Conservation (phyloP, 2,329 filamentous ascomycete species). For the Catunica adiposa region DNA sequence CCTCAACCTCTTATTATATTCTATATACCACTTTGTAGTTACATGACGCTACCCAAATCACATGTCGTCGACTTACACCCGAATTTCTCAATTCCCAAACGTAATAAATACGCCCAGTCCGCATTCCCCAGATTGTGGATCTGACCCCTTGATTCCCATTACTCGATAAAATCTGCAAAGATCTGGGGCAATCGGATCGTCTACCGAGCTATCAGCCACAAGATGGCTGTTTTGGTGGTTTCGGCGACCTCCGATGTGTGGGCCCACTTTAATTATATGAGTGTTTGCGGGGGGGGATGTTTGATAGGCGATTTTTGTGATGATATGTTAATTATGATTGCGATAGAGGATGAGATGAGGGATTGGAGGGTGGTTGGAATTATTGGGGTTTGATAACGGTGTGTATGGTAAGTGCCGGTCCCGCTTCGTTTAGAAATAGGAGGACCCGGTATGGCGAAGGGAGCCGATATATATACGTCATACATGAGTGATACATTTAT, state of each 20-base stretch:
- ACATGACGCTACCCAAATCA: not conserved
- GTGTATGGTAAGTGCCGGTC: too few species aligned
- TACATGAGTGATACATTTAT: too few species aligned
- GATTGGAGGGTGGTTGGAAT: too few species aligned
- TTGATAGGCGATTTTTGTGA: too few species aligned
- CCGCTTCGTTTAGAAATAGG: too few species aligned
- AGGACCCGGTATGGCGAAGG: too few species aligned
- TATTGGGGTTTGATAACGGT: too few species aligned
- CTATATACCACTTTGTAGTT: not conserved
- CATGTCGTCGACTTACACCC: not conserved
- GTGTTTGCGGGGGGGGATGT: not conserved
- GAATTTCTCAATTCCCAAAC: not conserved
- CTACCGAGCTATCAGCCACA: too few species aligned
- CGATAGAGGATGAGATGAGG: too few species aligned
- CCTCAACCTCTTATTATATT: not conserved
- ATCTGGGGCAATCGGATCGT: not conserved
- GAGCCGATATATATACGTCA: too few species aligned
- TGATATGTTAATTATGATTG: too few species aligned
- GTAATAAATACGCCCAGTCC: not conserved
- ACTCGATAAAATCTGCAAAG: conserved; percentile 7
- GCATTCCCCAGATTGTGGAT: not conserved
- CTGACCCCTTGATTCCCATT: not conserved
- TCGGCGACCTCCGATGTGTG: not conserved
- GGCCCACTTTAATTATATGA: too few species aligned
- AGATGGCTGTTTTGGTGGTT: not conserved